Evolutionary conservation across 176 grass and related monocot genomes (phyloP).

Genomic region (Otatea glauca): DNA sequence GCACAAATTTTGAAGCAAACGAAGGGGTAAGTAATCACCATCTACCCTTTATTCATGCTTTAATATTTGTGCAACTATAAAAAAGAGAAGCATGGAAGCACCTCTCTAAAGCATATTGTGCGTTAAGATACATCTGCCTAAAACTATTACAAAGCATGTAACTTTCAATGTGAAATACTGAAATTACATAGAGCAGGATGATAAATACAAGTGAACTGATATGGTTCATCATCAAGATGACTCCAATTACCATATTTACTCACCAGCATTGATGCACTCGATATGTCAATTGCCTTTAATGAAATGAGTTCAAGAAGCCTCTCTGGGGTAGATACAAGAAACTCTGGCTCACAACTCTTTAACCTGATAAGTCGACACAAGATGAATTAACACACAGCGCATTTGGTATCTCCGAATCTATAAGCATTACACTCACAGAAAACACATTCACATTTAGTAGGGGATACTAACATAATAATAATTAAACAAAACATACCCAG

Average conservation of each 20-base stretch:
- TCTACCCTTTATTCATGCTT: no score
- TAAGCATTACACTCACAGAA: neutral
- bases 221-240: neutral
- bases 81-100: no score
- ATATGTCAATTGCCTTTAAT: constrained; percentile 74
- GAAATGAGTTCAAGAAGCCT: constrained; percentile 80
- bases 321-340: constrained; percentile 80
- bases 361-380: constrained; percentile 52
- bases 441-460: neutral
- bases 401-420: no score
- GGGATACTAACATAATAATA: neutral
- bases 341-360: constrained; percentile 88
- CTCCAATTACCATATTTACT: constrained; percentile 33
- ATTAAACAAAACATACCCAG: constrained; percentile 52
- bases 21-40: no score
- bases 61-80: no score
- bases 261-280: constrained; percentile 80
- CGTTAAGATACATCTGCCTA: neutral
- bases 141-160: neutral
- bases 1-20: no score
- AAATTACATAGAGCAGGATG: constrained; percentile 4
- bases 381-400: constrained; percentile 19
- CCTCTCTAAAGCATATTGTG: neutral
- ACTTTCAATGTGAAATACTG: neutral
- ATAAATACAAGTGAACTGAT: constrained; percentile 7